These are phyloP conservation scores for Pholiota conissans DNA, from an alignment of 768 basidiomycete species.

Conservation along the genomic window DNA sequence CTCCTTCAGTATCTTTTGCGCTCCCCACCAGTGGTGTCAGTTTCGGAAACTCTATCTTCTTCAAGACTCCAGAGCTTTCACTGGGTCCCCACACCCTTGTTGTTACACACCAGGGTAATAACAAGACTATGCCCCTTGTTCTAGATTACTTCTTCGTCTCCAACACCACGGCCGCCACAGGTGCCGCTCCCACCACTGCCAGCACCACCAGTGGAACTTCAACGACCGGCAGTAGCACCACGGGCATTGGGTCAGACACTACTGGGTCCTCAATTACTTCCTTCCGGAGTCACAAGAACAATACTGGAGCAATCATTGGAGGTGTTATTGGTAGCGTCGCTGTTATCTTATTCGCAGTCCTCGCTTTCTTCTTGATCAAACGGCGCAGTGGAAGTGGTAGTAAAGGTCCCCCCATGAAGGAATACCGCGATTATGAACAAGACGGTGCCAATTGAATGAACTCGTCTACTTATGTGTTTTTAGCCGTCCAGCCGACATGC, in stretches of 20 bases:
- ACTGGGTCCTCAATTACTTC: background rate
- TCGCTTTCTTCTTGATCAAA: background rate
- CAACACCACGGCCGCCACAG: background rate
- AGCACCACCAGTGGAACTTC: background rate
- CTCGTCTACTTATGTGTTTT: background rate
- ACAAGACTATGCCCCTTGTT: background rate
- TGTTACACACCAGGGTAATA: background rate
- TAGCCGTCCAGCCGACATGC: background rate
- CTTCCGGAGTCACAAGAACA: background rate
- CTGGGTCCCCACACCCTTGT: background rate
- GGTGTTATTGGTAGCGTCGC: background rate
- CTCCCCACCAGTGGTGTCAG: background rate
- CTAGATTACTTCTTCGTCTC: background rate
- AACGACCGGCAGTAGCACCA: background rate
- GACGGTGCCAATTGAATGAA: background rate
- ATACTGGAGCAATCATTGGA: background rate
- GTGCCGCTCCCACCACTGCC: background rate
- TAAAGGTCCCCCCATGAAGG: background rate
- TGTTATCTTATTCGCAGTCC: background rate
- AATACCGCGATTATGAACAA: background rate
- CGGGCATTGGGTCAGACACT: background rate
- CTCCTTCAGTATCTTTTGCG: background rate
- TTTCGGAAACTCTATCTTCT: background rate
- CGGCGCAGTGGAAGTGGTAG: background rate
- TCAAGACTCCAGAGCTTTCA: background rate